phyloP scores from a whole-genome alignment of 805 yeast species.

The Kodamaea nitidulidarum region DNA sequence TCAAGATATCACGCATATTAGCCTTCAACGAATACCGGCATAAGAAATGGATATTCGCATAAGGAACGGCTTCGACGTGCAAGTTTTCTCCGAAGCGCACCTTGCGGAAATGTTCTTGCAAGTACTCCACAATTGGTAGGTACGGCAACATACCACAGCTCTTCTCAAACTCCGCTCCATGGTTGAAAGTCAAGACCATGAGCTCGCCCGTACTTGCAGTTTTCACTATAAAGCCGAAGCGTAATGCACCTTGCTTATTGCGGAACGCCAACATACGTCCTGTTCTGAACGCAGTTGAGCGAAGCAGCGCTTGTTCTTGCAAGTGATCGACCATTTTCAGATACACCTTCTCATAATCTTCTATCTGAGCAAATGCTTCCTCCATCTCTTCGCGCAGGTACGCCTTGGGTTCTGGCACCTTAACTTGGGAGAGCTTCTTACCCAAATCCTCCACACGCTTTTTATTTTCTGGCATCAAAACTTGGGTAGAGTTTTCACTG shows the following conservation, averaged over 20 bases:
- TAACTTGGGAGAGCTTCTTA: constrained; percentile 38
- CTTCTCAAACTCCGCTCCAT: constrained; percentile 31
- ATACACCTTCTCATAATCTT: constrained; percentile 43
- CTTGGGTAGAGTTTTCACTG: constrained; percentile 84
- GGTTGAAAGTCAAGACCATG: constrained; percentile 43
- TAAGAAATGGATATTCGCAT: constrained; percentile 41
- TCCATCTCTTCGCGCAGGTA: constrained; percentile 42
- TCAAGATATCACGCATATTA: constrained; percentile 31
- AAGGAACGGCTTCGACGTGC: constrained; percentile 38
- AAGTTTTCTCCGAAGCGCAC: constrained; percentile 33
- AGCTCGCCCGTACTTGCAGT: constrained; percentile 30
- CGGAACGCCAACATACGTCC: constrained; percentile 61
- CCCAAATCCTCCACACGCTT: constrained; percentile 54
- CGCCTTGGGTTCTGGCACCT: constrained; percentile 32
- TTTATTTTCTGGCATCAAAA: constrained; percentile 82
- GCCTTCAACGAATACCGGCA: constrained; percentile 34
- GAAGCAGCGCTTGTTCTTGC: constrained; percentile 45
- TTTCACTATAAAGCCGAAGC: constrained; percentile 55
- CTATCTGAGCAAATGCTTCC: constrained; percentile 40
- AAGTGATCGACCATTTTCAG: constrained; percentile 45
- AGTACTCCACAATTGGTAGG: constrained; percentile 31
- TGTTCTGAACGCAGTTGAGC: constrained; percentile 40
- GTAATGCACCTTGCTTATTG: constrained; percentile 39
- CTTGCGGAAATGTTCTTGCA: constrained; percentile 30
- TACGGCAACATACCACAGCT: constrained; percentile 31